These are phyloP conservation scores for Fusarium mangiferae DNA, from an alignment of 2,329 filamentous ascomycete species.

Conservation along the genomic window DNA sequence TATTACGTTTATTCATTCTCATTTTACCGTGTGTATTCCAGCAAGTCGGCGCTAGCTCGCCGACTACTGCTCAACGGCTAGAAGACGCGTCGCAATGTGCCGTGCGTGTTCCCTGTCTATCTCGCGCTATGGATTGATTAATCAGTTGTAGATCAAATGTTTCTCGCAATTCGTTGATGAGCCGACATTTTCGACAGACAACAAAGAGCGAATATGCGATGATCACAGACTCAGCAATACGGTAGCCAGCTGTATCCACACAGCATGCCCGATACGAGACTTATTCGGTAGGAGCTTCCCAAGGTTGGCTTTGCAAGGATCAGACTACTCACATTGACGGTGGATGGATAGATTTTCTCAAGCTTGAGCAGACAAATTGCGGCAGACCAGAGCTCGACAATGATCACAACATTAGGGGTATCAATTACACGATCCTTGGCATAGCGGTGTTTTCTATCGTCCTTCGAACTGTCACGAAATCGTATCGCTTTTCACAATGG, in stretches of 20 bases:
- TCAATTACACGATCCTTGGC: not conserved
- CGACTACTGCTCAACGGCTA: not conserved
- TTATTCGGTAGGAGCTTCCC: not conserved
- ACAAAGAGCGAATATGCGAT: not conserved
- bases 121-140: not conserved
- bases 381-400: not conserved
- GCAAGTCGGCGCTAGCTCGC: not conserved
- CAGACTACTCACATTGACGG: not conserved
- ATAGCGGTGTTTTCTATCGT: not conserved
- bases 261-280: not conserved
- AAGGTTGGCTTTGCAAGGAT: accelerated
- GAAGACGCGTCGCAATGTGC: not conserved
- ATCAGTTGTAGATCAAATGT: not conserved
- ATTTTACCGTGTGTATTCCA: not conserved
- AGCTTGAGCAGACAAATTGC: not conserved
- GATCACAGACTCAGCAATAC: not conserved
- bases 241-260: not conserved
- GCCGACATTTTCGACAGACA: not conserved
- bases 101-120: accelerated
- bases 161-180: not conserved
- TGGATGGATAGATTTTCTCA: not conserved
- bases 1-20: not conserved
- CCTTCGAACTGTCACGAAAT: not conserved
- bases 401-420: not conserved
- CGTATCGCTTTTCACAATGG: not conserved